These are phyloP conservation scores for Colletotrichum siamense DNA, from an alignment of 2,329 filamentous ascomycete species.

Conservation along the genomic window DNA sequence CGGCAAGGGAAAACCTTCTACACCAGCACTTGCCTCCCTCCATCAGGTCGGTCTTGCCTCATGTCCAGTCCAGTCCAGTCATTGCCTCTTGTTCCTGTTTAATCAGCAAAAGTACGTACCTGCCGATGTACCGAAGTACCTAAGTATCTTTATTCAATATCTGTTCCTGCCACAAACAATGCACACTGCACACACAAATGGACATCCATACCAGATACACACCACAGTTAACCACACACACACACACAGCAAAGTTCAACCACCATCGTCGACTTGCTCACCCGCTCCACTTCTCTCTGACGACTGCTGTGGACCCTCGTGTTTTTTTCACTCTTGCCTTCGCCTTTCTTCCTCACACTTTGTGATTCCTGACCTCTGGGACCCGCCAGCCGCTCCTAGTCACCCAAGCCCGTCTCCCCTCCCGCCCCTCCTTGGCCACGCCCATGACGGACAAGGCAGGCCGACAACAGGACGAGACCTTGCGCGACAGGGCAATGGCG, in stretches of 20 bases:
- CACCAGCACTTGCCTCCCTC: not conserved
- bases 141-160: not conserved
- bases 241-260: not conserved
- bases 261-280: not conserved
- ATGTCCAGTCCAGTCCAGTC: not conserved
- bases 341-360: not conserved
- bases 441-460: not conserved
- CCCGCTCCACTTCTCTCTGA: slow-evolving; percentile 19
- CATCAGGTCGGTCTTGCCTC: not conserved
- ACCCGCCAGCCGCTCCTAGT: not conserved
- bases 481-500: not conserved
- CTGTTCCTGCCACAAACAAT: not conserved
- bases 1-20: not conserved
- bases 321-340: not conserved
- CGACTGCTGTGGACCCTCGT: slow-evolving; percentile 16
- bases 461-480: not conserved
- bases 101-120: not conserved
- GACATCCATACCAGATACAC: not conserved
- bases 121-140: not conserved
- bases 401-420: slow-evolving; percentile 3
- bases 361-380: not conserved
- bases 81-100: not conserved
- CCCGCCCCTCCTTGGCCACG: not conserved
- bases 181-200: not conserved
- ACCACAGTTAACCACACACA: not conserved